Base-by-base conservation (phyloP, 2,329 filamentous ascomycete species). In the Sporothrix dimorphospora region DNA sequence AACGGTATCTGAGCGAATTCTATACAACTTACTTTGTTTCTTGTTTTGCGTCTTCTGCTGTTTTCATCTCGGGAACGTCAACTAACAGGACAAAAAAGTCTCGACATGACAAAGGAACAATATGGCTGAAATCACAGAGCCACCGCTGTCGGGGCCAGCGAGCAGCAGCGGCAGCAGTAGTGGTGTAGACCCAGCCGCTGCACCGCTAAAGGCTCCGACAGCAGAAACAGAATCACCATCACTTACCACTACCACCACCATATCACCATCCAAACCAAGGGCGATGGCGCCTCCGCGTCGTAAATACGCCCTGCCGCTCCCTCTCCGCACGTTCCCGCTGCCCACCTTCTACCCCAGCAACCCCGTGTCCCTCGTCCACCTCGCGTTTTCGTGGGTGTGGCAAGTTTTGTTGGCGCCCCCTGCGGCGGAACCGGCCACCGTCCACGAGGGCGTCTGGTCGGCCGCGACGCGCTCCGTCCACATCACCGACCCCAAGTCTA, bases 341-440 rank as follows among this genome's bases (percentile, higher is more conserved):
- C 96, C 96, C 49, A 88, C 89, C 65, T 92, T 99, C 80, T 93
- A 97, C 77, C 95, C 95, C 70, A 94, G 92, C 81, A 98, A 98
- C 79, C 96, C 96, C 57, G 81, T 98, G 59, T 98, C 95, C 49
- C 83, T 98, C 49, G 84, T 98, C 75, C 92, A 94, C 77, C 87
- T 98, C 75, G 87, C 90, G 53, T 92, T 92, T 78, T 89, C 90
- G 72, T 95, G 94, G 86, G 80, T 95, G 72, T 89, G 88, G 63
- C 93, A 96, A 78, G 82, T 92, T 7, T 80, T 97, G 63, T 85
- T 91, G n/a, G n/a, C n/a, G 24, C 88, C 88, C 3, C 89, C 91
- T 0, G 85, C 87, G 1, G 87, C 87, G 16, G 91, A 94, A 78
- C 87, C 89, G 5, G 84, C 87, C 12, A 82, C 88, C 49, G 82